Base-by-base conservation (phyloP, 1,139 yeast species). In the Pneumocystis oryctolagi region DNA sequence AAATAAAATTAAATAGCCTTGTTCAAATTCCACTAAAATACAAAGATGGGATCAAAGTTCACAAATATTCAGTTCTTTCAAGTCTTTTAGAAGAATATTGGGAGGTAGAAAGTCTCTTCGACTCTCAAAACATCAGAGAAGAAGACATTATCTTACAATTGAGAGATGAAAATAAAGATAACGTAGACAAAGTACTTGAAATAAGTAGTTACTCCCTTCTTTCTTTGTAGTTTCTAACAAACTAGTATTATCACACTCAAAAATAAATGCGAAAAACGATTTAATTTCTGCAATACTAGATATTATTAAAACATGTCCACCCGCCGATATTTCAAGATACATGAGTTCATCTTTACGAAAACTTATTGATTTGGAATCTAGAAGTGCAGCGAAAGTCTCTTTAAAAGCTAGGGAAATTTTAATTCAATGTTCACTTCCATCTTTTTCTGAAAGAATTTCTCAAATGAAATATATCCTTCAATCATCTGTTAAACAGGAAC, bases 361-460 rank as follows among this genome's bases (percentile, higher is more conserved):
- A 66, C 78, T 94, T 69, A 96, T 89, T 64, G 94, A 87, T 73
- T 80, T 92, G 69, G 97, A 90, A 71, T 81, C 92, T 53, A 85
- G 96, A 73, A 83, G 88, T 18, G 84, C 96, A 60, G 92, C 95
- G 40, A 92, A 90, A 79, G 97, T 92, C 63, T 88, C 96, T n/a
- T 80, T 92, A 72, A 89, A 89, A 75, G 97, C 97, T 0, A 84
- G 97, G 74, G 99, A 94, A 77, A 87, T 92, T 67, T 82, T 92
- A 71, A 92, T 92, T 70, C 96, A 90, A 78, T 90, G 97, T 73
- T 89, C 97, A 57, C 80, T 92, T 76, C 98, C 99, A 60, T 89
- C 97, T 5, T 85, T 89, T 68, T 85, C 87, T 75, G 98, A 92
- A 77, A 85, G 98, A 77, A 86, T 96, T 32, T 97, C 90, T 73